These are phyloP conservation scores for Pestalotiopsis sp. DNA, from an alignment of 2,329 filamentous ascomycete species.

Conservation along the genomic window DNA sequence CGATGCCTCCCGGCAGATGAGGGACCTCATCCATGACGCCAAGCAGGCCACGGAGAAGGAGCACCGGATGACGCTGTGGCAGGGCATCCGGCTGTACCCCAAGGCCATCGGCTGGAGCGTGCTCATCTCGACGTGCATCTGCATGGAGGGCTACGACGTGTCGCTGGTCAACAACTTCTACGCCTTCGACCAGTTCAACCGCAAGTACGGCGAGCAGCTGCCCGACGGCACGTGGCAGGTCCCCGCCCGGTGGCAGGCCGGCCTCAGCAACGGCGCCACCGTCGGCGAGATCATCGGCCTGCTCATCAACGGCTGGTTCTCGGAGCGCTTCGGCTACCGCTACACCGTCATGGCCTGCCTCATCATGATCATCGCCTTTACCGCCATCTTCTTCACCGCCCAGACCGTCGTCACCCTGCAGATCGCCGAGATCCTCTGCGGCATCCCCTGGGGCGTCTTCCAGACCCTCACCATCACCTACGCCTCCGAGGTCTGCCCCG, in stretches of 20 bases:
- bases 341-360: slow-evolving; percentile 63
- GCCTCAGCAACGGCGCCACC: slow-evolving; percentile 51
- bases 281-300: slow-evolving; percentile 66
- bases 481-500: slow-evolving; percentile 71
- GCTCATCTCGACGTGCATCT: slow-evolving; percentile 85
- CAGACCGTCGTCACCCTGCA: slow-evolving; percentile 59
- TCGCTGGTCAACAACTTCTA: slow-evolving; percentile 81
- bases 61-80: slow-evolving; percentile 68
- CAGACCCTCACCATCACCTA: slow-evolving; percentile 63
- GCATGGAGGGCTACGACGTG: slow-evolving; percentile 89
- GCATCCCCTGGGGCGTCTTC: slow-evolving; percentile 63
- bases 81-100: slow-evolving; percentile 81
- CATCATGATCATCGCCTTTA: slow-evolving; percentile 53
- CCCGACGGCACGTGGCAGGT: slow-evolving; percentile 51
- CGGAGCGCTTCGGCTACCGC: slow-evolving; percentile 68
- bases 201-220: slow-evolving; percentile 54
- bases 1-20: slow-evolving; percentile 24
- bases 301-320: slow-evolving; percentile 64
- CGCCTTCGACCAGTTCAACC: slow-evolving; percentile 57
- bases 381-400: slow-evolving; percentile 65
- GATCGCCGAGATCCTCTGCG: slow-evolving; percentile 62
- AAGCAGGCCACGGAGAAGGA: slow-evolving; percentile 58
- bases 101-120: slow-evolving; percentile 84
- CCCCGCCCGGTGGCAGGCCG: slow-evolving; percentile 63
- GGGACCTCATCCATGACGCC: slow-evolving; percentile 44